Percentiles rank a stretch among this genome's conserved stretches.
Conservation (phyloP, 108 stramenopile species). For the Thalassiosira profunda region DNA sequence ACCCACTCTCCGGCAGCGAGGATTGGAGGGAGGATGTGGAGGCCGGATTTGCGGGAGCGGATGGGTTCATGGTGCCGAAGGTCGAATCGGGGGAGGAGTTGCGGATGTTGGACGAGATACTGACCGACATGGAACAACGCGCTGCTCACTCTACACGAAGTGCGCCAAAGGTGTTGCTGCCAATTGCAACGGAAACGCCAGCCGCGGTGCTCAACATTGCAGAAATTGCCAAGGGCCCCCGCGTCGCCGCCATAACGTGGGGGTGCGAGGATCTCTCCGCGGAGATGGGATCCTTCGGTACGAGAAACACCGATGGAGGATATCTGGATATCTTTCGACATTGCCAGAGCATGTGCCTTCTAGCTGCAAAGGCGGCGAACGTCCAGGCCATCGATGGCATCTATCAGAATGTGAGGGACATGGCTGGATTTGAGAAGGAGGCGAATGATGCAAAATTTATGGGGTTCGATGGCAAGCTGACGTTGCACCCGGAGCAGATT, state of each 20-base stretch:
- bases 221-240: conserved; percentile 36
- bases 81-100: conserved; percentile 44
- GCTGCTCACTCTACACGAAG: not conserved
- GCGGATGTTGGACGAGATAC: conserved; percentile 23
- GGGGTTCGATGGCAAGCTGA: conserved; percentile 52
- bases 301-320: conserved; percentile 11
- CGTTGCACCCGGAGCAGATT: conserved; percentile 42
- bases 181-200: conserved; percentile 49
- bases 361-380: conserved; percentile 44
- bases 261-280: conserved; percentile 53
- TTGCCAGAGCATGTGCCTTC: conserved; percentile 44
- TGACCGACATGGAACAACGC: conserved; percentile 15
- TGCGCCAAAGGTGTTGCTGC: conserved; percentile 18
- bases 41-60: conserved; percentile 14
- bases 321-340: conserved; percentile 40
- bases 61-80: conserved; percentile 52
- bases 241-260: conserved; percentile 45
- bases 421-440: conserved; percentile 34
- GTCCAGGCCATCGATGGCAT: conserved; percentile 54
- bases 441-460: conserved; percentile 27
- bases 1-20: conserved; percentile 20
- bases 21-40: conserved; percentile 35
- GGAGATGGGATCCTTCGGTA: conserved; percentile 29
- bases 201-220: conserved; percentile 41
- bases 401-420: conserved; percentile 47